Evolutionary conservation across 345 rosid species (phyloP).

Genomic region (Murraya paniculata): DNA sequence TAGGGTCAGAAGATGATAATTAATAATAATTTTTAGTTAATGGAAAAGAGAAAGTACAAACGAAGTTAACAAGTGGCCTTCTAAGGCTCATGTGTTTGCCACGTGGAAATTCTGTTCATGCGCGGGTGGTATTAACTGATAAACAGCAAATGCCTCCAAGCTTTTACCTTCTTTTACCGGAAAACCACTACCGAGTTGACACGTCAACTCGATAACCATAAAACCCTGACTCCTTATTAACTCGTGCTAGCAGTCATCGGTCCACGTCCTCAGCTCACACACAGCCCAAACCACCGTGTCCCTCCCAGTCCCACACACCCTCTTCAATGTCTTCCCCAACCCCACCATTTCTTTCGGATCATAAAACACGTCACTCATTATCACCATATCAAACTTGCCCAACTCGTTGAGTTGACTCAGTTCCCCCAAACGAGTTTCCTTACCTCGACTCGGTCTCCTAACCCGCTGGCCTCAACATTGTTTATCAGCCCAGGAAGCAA

Average conservation of each 20-base stretch:
- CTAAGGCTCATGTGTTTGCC: background rate
- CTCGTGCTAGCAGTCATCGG: constrained; percentile 25
- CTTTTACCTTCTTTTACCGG: background rate
- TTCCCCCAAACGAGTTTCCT: constrained; percentile 40
- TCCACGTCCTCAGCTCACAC: constrained; percentile 30
- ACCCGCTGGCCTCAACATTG: constrained; percentile 31
- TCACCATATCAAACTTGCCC: constrained; percentile 24
- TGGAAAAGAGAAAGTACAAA: too few species aligned
- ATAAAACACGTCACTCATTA: constrained; percentile 42
- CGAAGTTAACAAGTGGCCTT: background rate
- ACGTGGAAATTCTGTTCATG: background rate
- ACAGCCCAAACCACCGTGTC: constrained; percentile 21
- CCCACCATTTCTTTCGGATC: constrained; percentile 23
- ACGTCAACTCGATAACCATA: constrained; percentile 22
- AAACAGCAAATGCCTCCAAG: background rate
- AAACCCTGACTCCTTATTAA: constrained; percentile 24
- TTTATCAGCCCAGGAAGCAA: constrained; percentile 26
- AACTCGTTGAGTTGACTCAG: background rate
- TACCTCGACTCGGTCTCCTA: constrained; percentile 21
- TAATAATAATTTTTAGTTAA: too few species aligned
- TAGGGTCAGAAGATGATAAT: too few species aligned
- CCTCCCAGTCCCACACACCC: constrained; percentile 1
- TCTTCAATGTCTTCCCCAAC: constrained; percentile 29
- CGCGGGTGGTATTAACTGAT: background rate
- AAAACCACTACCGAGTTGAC: background rate